Conservation (phyloP, 768 basidiomycete species). For the Tricholoma sp. region DNA sequence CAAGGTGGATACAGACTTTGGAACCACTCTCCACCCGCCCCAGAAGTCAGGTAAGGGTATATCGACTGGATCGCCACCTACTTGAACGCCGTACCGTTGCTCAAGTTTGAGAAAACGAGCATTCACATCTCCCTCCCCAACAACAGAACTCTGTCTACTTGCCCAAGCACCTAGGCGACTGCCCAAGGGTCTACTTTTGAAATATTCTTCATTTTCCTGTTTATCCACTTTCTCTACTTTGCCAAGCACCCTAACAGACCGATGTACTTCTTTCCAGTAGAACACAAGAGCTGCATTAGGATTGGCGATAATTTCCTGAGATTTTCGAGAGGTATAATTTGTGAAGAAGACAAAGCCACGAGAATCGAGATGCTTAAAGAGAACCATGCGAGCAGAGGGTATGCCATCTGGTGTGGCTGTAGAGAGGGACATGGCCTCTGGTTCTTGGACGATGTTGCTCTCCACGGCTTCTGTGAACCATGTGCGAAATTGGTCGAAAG, state of each 20-base stretch:
- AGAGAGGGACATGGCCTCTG: constrained; percentile 85
- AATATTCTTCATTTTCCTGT: constrained; percentile 81
- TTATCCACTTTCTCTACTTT: constrained; percentile 70
- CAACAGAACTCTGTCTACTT: constrained; percentile 78
- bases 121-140: constrained; percentile 67
- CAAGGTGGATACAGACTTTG: constrained; percentile 50
- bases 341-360: constrained; percentile 96
- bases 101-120: constrained; percentile 53
- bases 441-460: constrained; percentile 60
- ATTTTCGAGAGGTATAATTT: constrained; percentile 94
- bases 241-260: constrained; percentile 81
- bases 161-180: constrained; percentile 92
- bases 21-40: constrained; percentile 97
- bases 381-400: constrained; percentile 85
- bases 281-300: constrained; percentile 80
- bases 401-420: constrained; percentile 68
- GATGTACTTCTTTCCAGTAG: constrained; percentile 85
- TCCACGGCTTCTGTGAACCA: constrained; percentile 77
- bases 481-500: constrained; percentile 76
- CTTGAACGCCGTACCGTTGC: constrained; percentile 48
- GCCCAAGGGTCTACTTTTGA: constrained; percentile 71
- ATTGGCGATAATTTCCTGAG: constrained; percentile 69
- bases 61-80: constrained; percentile 31
- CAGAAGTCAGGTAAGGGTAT: constrained; percentile 86
- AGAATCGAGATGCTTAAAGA: constrained; percentile 86